Base-by-base conservation (phyloP, 2,329 filamentous ascomycete genomes). In the Pseudodiploospora longispora region DNA sequence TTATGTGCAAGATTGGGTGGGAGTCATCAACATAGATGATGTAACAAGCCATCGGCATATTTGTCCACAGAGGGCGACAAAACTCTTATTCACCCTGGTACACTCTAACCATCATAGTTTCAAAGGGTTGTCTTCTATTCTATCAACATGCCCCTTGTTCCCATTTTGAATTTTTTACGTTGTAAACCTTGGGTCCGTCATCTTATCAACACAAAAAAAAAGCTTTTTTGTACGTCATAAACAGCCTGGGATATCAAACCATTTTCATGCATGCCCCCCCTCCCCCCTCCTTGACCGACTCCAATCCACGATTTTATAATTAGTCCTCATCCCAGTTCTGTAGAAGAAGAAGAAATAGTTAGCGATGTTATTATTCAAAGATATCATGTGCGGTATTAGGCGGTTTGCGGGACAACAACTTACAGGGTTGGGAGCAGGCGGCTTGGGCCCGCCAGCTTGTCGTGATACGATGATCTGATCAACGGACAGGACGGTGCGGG, bases 381-480 rank as follows among this genome's bases (percentile, higher is more conserved):
- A 33, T 19, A 36, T 32, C 3, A 36, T 10, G 10, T 12, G 30
- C 1, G 34, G 10, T 12, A 40, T 35, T 2, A 33, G 12, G 19
- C 3, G 19, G 12, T 34, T 9, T 34, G 32, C 32, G 2, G 8
- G 8, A 36, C 10, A 19, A n/a, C 19, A 42, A 66, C 72, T 59
- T 61, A 76, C 72, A 38, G 90, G 85, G 69, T 96, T 96, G 55
- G 89, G 93, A 38, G 86, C 90, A 30, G 93, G 93, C 45, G 91
- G 91, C 77, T 98, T 98, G 27, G 94, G 93, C 33, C 93, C 93
- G 61, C 93, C 93, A 39, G 94, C 93, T 71, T 97, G 93, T 70
- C 91, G 82, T 51, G 94, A 90, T 46, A 98, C 93, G 62, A 98
- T 98, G 61, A 98, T 98, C 71, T 98, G 94, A 68, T 98, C 93